Base-by-base conservation (phyloP, 2,329 filamentous ascomycete species). In the Diaporthe sp. region DNA sequence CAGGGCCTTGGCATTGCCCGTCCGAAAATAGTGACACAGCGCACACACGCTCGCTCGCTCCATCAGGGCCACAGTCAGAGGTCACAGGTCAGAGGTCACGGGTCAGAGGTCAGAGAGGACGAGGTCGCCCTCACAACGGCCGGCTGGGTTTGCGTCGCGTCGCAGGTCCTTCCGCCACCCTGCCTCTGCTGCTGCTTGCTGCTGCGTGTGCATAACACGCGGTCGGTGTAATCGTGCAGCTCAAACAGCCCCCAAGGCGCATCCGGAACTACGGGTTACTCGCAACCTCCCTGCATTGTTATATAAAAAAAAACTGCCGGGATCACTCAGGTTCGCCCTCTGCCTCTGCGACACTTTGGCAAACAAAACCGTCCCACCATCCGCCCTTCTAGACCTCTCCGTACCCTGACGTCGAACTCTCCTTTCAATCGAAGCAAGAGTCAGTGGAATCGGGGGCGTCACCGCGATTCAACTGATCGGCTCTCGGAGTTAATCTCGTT, bases 201-300 rank as follows among this genome's bases (percentile, higher is more conserved):
- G 13, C n/a, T 47, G 60, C 60, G 60, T 47, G 40, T 68, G 64
- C 64, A 54, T 68, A 52, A 68, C 19, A 40, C 28, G 40, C 64
- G 5, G 40, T 38, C 45, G 64, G 64, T n/a, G 33, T 68, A 15
- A 40, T 68, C 45, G 33, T 68, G 64, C 47, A 68, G 64, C 47
- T 68, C 64, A 67, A 67, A 67, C 64, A 67, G 45, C 64, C 64
- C 64, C 45, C 61, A 67, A 52, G 45, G 61, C 61, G 30, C 61
- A 67, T 67, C 61, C 61, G 61, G 61, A 28, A 67, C 61, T 6
- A 10, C 61, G 19, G 61, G 25, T 33, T 66, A 50, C 42, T 61
- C 58, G 25, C n/a, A 9, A 28, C 61, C 61, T 66, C 61, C 61
- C 42, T 52, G 45, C 64, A 22, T 33, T 68, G 45, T 68, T 19